Evolutionary conservation across 306 rosid species (phyloP).

Genomic region (Dalbergia cultrata): DNA sequence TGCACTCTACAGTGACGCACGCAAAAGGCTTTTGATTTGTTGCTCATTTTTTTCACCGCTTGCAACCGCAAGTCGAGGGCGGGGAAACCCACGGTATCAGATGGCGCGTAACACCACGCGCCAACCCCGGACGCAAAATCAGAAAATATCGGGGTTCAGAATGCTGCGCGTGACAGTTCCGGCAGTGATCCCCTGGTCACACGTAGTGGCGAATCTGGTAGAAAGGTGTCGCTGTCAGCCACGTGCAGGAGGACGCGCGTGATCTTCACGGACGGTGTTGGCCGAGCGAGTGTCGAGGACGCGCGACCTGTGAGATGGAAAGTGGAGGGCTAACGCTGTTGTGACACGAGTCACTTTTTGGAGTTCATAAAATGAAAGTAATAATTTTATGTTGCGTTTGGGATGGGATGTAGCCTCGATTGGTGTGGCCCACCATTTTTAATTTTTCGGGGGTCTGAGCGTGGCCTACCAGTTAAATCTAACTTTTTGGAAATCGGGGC

Average conservation of each 20-base stretch:
- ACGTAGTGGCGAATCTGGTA: background rate
- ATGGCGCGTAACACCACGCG: background rate
- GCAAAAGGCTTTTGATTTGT: background rate
- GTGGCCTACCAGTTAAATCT: constrained; percentile 12
- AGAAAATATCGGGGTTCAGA: background rate
- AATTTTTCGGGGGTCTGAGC: too few species aligned
- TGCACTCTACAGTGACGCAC: constrained; percentile 3
- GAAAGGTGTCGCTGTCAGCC: constrained; percentile 35
- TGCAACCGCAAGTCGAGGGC: background rate
- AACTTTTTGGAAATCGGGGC: constrained; percentile 16
- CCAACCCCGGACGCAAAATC: background rate
- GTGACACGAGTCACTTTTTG: constrained; percentile 33
- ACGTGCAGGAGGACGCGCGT: background rate
- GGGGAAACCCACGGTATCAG: background rate
- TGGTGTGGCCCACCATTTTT: constrained; percentile 27
- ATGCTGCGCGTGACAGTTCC: constrained; percentile 28
- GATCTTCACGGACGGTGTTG: background rate
- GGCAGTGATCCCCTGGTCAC: background rate
- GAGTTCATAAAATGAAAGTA: background rate
- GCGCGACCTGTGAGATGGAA: background rate
- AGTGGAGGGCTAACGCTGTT: background rate
- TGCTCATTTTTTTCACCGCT: background rate
- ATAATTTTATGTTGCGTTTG: background rate
- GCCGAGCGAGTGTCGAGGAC: background rate
- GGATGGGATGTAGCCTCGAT: constrained; percentile 30